These are phyloP conservation scores for Rubus idaeus DNA, from an alignment of 306 rosid species.

Conservation along the genomic window DNA sequence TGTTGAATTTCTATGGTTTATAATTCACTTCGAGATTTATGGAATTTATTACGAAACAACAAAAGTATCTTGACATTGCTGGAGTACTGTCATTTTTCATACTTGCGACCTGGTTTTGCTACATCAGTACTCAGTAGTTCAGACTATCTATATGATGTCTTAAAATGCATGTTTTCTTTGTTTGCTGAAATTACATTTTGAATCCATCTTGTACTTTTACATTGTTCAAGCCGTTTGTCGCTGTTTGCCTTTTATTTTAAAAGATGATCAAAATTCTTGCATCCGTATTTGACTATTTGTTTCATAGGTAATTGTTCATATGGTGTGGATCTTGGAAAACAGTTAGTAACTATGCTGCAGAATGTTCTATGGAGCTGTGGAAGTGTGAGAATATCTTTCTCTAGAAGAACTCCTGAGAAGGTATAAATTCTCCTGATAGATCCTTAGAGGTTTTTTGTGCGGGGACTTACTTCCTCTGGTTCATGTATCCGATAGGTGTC, in stretches of 20 bases:
- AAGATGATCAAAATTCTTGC: constrained; percentile 10
- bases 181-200: constrained; percentile 6
- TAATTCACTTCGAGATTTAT: neutral
- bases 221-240: constrained; percentile 5
- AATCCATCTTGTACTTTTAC: constrained; percentile 12
- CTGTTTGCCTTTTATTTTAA: constrained; percentile 12
- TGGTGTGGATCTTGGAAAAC: constrained; percentile 61
- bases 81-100: neutral
- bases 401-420: constrained; percentile 86
- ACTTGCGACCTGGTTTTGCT: constrained; percentile 3
- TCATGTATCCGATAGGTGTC: constrained; percentile 54
- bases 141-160: constrained; percentile 7
- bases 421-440: constrained; percentile 31
- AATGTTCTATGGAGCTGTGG: constrained; percentile 91
- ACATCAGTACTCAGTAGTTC: constrained; percentile 6
- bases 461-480: constrained; percentile 7
- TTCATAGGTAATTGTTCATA: constrained; percentile 67
- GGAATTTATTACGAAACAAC: neutral
- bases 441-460: neutral
- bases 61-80: neutral
- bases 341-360: constrained; percentile 63
- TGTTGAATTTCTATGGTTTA: neutral
- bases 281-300: neutral
- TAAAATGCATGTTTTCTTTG: constrained; percentile 17
- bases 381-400: constrained; percentile 74